A percentile compares a stretch with the other conserved stretches of the same genome.
Conservation (phyloP, 2,329 filamentous ascomycete genomes). For the Triangularia verruculosa region DNA sequence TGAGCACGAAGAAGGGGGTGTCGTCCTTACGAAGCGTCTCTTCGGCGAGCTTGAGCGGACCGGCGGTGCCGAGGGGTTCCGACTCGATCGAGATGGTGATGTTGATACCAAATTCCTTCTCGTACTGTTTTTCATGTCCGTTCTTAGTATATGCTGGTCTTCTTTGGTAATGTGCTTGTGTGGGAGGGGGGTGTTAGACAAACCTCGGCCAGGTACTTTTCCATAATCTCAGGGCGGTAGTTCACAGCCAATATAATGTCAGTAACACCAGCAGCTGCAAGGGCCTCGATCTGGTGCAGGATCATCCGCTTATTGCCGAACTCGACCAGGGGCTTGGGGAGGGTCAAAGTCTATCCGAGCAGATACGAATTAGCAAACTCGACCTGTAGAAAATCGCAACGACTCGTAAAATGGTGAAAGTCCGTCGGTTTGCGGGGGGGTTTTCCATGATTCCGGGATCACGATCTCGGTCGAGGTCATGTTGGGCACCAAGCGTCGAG, state of each 20-base stretch:
- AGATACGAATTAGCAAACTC: conserved; percentile 19
- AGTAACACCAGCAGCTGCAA: conserved; percentile 89
- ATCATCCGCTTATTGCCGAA: conserved; percentile 99
- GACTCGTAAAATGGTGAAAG: conserved; percentile 3
- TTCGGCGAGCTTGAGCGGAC: conserved; percentile 92
- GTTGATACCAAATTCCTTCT: conserved; percentile 86
- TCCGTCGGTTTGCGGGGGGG: conserved; percentile 1
- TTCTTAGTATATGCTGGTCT: too few species aligned
- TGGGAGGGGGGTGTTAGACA: conserved; percentile 28
- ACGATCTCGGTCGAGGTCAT: neutral
- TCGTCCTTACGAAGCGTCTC: conserved; percentile 90
- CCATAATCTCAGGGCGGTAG: conserved; percentile 98
- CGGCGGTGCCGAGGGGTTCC: conserved; percentile 91
- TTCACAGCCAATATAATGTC: conserved; percentile 98
- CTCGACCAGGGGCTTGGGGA: conserved; percentile 96
- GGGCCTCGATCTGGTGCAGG: conserved; percentile 91
- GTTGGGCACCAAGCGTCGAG: conserved; percentile 13
- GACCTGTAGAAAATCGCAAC: neutral
- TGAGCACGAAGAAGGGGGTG: conserved; percentile 94
- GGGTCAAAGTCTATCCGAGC: conserved; percentile 76
- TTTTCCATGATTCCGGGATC: neutral
- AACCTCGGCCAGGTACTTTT: conserved; percentile 85
- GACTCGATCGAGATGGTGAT: conserved; percentile 97
- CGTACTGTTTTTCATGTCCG: conserved; percentile 58
- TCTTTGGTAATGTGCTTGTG: neutral